A percentile compares a stretch with the other conserved stretches of the same genome.
Conservation (phyloP, 2,329 filamentous ascomycete species). For the Massarina eburnea region DNA sequence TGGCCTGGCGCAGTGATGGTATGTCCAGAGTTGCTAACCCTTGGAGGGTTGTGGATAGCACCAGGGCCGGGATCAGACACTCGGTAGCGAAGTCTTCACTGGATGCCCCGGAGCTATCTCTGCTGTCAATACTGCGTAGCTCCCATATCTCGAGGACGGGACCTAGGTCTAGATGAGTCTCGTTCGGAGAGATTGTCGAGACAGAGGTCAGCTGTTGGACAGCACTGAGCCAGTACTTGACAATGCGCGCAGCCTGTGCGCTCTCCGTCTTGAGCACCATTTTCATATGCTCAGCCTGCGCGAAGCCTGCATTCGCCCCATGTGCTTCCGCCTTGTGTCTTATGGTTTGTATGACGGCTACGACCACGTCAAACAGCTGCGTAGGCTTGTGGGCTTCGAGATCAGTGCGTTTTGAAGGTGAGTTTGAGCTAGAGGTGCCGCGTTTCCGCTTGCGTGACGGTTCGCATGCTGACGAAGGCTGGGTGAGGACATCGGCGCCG, state of each 20-base stretch:
- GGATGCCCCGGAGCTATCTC: conserved; percentile 31
- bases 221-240: conserved; percentile 39
- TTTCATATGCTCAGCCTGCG: conserved; percentile 39
- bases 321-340: conserved; percentile 14
- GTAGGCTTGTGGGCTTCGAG: conserved; percentile 13
- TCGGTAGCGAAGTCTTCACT: conserved; percentile 42
- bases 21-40: conserved; percentile 4
- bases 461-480: conserved; percentile 9
- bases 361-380: conserved; percentile 27
- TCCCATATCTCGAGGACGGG: conserved; percentile 38
- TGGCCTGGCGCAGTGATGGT: conserved; percentile 11
- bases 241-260: conserved; percentile 38
- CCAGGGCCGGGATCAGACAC: conserved; percentile 37
- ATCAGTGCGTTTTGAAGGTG: conserved; percentile 17
- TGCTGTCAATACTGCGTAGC: conserved; percentile 27
- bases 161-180: conserved; percentile 21
- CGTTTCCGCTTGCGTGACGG: conserved; percentile 42
- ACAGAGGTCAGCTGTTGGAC: conserved; percentile 18
- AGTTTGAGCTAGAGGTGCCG: conserved; percentile 16
- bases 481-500: conserved; percentile 11
- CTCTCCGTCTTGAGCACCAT: conserved; percentile 38
- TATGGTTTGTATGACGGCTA: conserved; percentile 23
- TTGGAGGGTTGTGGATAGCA: conserved; percentile 25
- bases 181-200: not conserved
- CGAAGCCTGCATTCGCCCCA: conserved; percentile 17